phyloP scores from a whole-genome alignment of 352 stramenopile species.

The Phytopythium ostracodes region DNA sequence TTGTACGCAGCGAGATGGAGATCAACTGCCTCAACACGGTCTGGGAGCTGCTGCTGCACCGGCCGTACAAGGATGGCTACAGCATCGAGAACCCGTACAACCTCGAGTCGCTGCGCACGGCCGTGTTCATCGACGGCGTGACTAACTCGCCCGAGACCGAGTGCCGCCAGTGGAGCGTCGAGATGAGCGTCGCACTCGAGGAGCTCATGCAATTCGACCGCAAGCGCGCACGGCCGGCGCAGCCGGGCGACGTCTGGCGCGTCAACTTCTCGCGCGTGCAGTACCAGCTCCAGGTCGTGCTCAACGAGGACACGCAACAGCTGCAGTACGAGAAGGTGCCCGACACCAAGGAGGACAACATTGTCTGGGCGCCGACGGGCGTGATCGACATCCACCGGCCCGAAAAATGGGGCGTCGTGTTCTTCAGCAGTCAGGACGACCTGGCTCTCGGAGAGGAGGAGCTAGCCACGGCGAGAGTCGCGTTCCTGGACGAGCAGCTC shows the following conservation, averaged over 20 bases:
- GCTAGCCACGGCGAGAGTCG: conserved; percentile 23
- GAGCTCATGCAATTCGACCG: conserved; percentile 68
- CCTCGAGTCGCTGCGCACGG: conserved; percentile 36
- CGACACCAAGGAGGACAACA: conserved; percentile 53
- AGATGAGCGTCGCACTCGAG: conserved; percentile 67
- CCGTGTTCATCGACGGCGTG: conserved; percentile 58
- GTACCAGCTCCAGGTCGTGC: conserved; percentile 47
- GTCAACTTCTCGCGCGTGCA: conserved; percentile 91
- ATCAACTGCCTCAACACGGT: conserved; percentile 90
- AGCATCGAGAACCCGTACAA: conserved; percentile 76
- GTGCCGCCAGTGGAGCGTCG: conserved; percentile 78
- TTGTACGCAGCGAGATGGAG: conserved; percentile 70
- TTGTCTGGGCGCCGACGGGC: conserved; percentile 70
- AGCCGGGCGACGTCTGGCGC: conserved; percentile 63
- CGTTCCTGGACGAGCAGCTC: conserved; percentile 46
- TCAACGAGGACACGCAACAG: conserved; percentile 43
- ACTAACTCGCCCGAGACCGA: conserved; percentile 63
- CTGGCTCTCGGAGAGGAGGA: conserved; percentile 35
- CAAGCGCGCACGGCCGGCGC: conserved; percentile 20
- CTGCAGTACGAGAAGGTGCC: conserved; percentile 50
- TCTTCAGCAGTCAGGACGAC: conserved; percentile 48
- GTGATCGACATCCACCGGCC: conserved; percentile 76
- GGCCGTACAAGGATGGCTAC: conserved; percentile 87
- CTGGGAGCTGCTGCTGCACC: conserved; percentile 88
- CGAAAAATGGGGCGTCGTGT: conserved; percentile 66